Base-by-base conservation (phyloP, 306 rosid genomes). In the Clitoria ternatea region DNA sequence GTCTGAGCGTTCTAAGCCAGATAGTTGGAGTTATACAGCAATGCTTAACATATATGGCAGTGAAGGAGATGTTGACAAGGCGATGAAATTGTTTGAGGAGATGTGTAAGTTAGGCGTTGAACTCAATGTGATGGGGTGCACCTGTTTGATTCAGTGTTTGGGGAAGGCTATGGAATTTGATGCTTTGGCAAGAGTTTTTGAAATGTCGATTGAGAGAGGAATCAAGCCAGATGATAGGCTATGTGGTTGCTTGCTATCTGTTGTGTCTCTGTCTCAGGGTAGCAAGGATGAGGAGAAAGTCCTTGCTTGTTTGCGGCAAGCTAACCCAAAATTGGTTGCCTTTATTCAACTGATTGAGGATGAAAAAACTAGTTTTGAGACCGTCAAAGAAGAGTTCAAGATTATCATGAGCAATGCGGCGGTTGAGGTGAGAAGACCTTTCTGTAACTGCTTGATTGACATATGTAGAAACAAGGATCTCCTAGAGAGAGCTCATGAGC, bases 401-500 rank as follows among this genome's bases (percentile, higher is more conserved):
- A 61, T 49, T 4, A 84, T 86, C 36, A 72, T 91, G 40, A 72
- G 84, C 13, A 66, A 74, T 29, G 82, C 97, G 0, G 79, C 80
- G 2, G 75, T 84, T 15, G 97, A 87, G 72, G 88, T 96, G 4
- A 80, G 96, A 73, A 86, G 93, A 66, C 96, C 99, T 56, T 95
- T 91, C 68, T 95, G 97, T 53, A 95, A 95, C 80, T 95, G 99
- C 80, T 73, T 91, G 84, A 95, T 95, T 36, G 99, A 95, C 78
- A 82, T 91, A 61, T 91, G 97, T 61, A 77, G 96, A 66, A 89
- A 81, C 80, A 84, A 79, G 62, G 81, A 80, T 66, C 87, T 79
- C 62, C 69, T 76, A 20, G 84, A 79, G 86, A 86, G 96, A 84
- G 96, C 93, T 32, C 97, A 91, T 54, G 97, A 91, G 77, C 83